A percentile compares a stretch with the other conserved stretches of the same genome.
These are phyloP conservation scores for Penicillium nucicola DNA, from an alignment of 495 filamentous ascomycete genomes.

Conservation along the genomic window DNA sequence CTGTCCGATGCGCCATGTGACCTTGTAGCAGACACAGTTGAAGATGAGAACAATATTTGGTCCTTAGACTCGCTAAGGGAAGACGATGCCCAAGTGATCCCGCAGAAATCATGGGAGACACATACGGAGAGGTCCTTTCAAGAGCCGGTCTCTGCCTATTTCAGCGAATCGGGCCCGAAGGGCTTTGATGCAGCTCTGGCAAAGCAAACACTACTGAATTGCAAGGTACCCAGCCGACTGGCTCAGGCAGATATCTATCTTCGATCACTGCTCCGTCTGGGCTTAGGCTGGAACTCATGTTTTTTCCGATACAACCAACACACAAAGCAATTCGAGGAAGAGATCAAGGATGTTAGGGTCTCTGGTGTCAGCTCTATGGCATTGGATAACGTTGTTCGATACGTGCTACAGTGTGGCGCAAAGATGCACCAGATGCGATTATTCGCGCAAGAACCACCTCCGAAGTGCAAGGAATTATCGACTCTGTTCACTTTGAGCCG, in stretches of 20 bases:
- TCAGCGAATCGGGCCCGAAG: conserved; percentile 72
- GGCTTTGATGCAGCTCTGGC: conserved; percentile 69
- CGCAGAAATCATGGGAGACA: conserved; percentile 70
- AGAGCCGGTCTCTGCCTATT: conserved; percentile 56
- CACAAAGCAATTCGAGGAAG: conserved; percentile 55
- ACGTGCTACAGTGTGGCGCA: conserved; percentile 65
- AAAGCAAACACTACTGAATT: conserved; percentile 14
- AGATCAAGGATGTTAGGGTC: conserved; percentile 53
- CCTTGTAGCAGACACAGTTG: conserved; percentile 9
- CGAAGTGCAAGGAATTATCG: conserved; percentile 26
- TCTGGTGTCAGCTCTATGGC: conserved; percentile 64
- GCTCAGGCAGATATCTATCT: conserved; percentile 50
- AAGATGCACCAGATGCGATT: conserved; percentile 58
- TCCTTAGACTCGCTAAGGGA: conserved; percentile 24
- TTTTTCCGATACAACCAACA: conserved; percentile 68
- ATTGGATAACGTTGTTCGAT: conserved; percentile 53
- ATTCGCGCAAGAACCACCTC: conserved; percentile 48
- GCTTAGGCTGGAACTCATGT: conserved; percentile 75
- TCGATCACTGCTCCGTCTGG: conserved; percentile 64
- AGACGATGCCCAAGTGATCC: conserved; percentile 16
- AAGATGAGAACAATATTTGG: conserved; percentile 55
- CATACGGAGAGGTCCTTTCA: conserved; percentile 47
- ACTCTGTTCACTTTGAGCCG: conserved; percentile 37
- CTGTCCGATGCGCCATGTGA: conserved; percentile 11
- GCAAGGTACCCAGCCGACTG: conserved; percentile 11